Conservation (phyloP, 306 rosid genomes). For the Chamaecrista fasciculata region DNA sequence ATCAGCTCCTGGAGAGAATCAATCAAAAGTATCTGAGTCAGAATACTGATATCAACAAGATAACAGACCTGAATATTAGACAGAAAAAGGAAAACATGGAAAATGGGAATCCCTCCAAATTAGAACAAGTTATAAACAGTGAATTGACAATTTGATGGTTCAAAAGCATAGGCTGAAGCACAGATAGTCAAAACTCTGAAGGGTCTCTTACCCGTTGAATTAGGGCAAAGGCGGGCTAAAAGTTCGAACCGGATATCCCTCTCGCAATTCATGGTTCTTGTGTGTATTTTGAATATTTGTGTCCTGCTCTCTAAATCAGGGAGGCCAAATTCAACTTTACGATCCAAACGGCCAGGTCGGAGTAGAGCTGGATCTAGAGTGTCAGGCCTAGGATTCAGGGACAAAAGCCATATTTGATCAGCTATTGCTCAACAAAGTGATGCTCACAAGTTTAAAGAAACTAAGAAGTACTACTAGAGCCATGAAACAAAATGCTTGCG, state of each 20-base stretch:
- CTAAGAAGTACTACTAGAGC: not conserved
- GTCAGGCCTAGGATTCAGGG: constrained; percentile 72
- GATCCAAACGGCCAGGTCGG: constrained; percentile 94
- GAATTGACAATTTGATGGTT: not conserved
- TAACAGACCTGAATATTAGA: not conserved
- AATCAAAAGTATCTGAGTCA: constrained; percentile 22
- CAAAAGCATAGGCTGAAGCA: constrained; percentile 1
- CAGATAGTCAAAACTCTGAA: constrained; percentile 6
- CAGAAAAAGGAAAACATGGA: not conserved
- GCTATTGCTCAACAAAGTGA: not conserved
- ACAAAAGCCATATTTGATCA: constrained; percentile 17
- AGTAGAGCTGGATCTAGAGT: constrained; percentile 95
- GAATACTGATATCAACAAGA: constrained; percentile 16
- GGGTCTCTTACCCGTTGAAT: constrained; percentile 73
- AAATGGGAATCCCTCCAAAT: constrained; percentile 4
- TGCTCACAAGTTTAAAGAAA: not conserved
- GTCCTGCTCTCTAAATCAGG: constrained; percentile 98
- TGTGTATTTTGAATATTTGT: constrained; percentile 94
- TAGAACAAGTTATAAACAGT: not conserved
- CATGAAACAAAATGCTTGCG: not conserved
- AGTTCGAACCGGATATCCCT: constrained; percentile 93
- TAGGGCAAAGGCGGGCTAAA: constrained; percentile 94
- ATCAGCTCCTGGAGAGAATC: constrained; percentile 82
- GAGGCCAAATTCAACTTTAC: constrained; percentile 98
- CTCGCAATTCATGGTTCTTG: constrained; percentile 97